Base-by-base conservation (phyloP, 768 basidiomycete genomes). In the Trametes meyenii region DNA sequence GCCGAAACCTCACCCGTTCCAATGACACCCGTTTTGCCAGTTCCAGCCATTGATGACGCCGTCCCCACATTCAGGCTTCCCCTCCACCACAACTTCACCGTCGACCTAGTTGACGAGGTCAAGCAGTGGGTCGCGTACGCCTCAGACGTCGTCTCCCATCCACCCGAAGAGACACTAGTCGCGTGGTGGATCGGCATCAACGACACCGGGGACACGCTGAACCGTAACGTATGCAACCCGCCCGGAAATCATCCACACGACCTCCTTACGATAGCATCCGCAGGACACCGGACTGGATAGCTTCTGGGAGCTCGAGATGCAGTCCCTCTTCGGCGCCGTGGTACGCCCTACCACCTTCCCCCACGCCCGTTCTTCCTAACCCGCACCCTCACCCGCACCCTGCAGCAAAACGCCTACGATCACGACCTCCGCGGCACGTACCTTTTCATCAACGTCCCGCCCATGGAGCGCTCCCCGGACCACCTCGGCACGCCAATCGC, bases 101-200 rank as follows among this genome's bases (percentile, higher is more conserved):
- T 82, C 19, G 74, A 79, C 10, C 73, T 85, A 1, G 77, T 81
- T 10, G 76, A 80, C 49, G 78, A 83, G 63, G 82, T 84, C 6
- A 75, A 75, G 36, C 83, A 84, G 67, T 85, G 80, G 79, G 69
- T 69, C 13, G 63, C 68, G 3, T 82, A 77, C 64, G 83, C 78
- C 0, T 74, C 80, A 7, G 67, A 74, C 29, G 72, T 81, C 21
- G 69, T 84, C 8, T 80, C 82, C 2, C 80, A 80, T 63, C 79
- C 78, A 3, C 54, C 67, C 1, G 71, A 64, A 13, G 69, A 80
- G 57, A 83, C 82, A 2, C 68, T 84, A 33, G 78, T 81, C 4
- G 73, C 77, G 4, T 85, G 83, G 83, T 85, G 82, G 82, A 84
- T 83, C 58, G 83, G 84, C 10, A 84, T 83, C 55, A 85, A 83